Evolutionary conservation across 805 yeast genomes (phyloP).

Genomic region (Ogataea nitratoaversa): DNA sequence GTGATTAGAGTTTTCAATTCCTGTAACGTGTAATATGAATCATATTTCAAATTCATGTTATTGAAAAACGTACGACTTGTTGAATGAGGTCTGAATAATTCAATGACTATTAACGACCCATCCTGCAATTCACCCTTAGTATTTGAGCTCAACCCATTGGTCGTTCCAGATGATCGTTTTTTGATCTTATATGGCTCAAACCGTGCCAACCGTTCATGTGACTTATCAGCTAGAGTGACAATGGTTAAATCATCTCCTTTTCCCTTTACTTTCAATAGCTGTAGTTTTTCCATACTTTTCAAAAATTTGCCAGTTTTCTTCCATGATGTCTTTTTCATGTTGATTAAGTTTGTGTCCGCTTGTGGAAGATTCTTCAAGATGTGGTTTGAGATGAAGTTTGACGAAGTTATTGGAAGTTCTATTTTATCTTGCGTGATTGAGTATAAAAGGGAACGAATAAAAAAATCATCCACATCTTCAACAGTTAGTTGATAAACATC

Average conservation of each 20-base stretch:
- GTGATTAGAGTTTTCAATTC: conserved; percentile 54
- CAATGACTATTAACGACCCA: conserved; percentile 27
- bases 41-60: conserved; percentile 34
- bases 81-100: conserved; percentile 54
- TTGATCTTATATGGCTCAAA: conserved; percentile 62
- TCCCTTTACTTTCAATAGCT: conserved; percentile 68
- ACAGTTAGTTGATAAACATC: conserved; percentile 39
- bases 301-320: conserved; percentile 82
- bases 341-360: conserved; percentile 48
- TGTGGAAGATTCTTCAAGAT: conserved; percentile 71
- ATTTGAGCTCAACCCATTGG: not conserved
- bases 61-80: conserved; percentile 45
- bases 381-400: conserved; percentile 69
- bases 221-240: conserved; percentile 41
- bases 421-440: conserved; percentile 55
- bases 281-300: conserved; percentile 79
- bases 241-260: conserved; percentile 78
- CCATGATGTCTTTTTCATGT: conserved; percentile 81
- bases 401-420: conserved; percentile 64
- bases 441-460: conserved; percentile 65
- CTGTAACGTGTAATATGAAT: conserved; percentile 43
- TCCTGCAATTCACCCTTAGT: conserved; percentile 1
- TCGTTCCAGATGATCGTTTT: conserved; percentile 6
- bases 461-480: conserved; percentile 72
- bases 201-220: conserved; percentile 45